Percentiles rank a stretch among this genome's conserved stretches.
Evolutionary conservation across 257 asterid genomes (phyloP).

Genomic region (Penstemon barbatus): DNA sequence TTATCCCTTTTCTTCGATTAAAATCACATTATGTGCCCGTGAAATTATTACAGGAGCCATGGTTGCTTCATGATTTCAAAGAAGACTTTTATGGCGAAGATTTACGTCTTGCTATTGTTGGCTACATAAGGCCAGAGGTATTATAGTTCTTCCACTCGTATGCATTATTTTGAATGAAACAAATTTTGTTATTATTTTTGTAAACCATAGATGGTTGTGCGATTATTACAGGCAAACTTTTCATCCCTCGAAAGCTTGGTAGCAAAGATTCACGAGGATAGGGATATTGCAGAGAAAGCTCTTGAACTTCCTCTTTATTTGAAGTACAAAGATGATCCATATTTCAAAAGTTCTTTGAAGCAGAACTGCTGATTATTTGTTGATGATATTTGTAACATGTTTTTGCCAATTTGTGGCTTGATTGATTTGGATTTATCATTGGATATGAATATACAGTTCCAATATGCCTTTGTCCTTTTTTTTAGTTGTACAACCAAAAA

Average conservation of each 20-base stretch:
- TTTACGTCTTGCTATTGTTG: slow-evolving; percentile 72
- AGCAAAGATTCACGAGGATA: slow-evolving; percentile 71
- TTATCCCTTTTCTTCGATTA: background rate
- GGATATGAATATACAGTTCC: background rate
- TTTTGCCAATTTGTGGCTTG: background rate
- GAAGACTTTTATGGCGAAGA: slow-evolving; percentile 88
- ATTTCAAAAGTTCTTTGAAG: slow-evolving; percentile 35
- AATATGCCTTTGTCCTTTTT: background rate
- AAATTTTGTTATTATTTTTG: background rate
- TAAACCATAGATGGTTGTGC: background rate
- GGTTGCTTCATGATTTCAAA: slow-evolving; percentile 88
- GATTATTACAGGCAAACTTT: slow-evolving; percentile 57
- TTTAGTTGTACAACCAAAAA: background rate
- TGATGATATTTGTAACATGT: background rate
- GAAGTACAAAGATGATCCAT: slow-evolving; percentile 61
- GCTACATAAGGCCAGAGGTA: slow-evolving; percentile 95
- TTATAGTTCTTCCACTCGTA: background rate
- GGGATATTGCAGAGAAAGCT: slow-evolving; percentile 66
- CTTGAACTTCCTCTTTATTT: slow-evolving; percentile 65
- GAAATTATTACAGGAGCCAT: slow-evolving; percentile 68
- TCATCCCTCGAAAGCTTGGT: slow-evolving; percentile 70
- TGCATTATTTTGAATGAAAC: background rate
- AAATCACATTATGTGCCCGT: slow-evolving; percentile 9
- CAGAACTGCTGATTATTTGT: slow-evolving; percentile 17
- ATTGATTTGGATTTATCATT: background rate